These are phyloP conservation scores for Nidularia sp. DNA, from an alignment of 768 basidiomycete genomes.

Conservation along the genomic window DNA sequence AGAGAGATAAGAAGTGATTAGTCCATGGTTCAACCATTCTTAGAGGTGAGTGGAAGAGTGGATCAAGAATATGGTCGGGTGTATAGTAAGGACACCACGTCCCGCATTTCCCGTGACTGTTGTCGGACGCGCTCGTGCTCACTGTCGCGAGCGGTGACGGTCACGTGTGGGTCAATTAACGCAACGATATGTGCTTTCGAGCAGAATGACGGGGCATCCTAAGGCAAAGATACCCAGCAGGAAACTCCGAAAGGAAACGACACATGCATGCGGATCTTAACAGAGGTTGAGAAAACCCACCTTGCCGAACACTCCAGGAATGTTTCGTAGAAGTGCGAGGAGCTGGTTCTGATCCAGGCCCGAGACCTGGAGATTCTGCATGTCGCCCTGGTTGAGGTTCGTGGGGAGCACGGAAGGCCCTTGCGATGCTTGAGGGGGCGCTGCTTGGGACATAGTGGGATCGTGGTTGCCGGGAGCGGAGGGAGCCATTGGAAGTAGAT, in stretches of 20 bases:
- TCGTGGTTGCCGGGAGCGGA: slow-evolving; percentile 31
- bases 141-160: slow-evolving; percentile 22
- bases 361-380: slow-evolving; percentile 18
- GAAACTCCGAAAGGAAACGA: not conserved
- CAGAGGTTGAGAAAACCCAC: slow-evolving; percentile 28
- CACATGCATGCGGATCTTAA: slow-evolving; percentile 3
- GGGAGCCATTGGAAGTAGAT: slow-evolving; percentile 25
- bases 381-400: slow-evolving; percentile 18
- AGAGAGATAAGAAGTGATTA: too few relatives aligned
- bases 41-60: slow-evolving; percentile 1
- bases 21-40: not conserved
- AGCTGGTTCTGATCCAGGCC: slow-evolving; percentile 54
- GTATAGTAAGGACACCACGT: slow-evolving; percentile 4
- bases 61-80: slow-evolving; percentile 1
- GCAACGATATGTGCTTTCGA: not conserved
- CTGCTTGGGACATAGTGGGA: slow-evolving; percentile 30
- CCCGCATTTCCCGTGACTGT: slow-evolving; percentile 33
- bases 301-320: slow-evolving; percentile 49
- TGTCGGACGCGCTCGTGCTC: slow-evolving; percentile 28
- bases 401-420: slow-evolving; percentile 16
- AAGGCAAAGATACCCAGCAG: not conserved
- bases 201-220: not conserved
- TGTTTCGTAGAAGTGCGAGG: slow-evolving; percentile 50
- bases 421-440: slow-evolving; percentile 22
- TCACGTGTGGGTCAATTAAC: slow-evolving; percentile 29